Percentiles rank a stretch among this genome's conserved stretches.
These are phyloP conservation scores for Dunaliella sp. DNA, from an alignment of 139 green algal species.

Conservation along the genomic window DNA sequence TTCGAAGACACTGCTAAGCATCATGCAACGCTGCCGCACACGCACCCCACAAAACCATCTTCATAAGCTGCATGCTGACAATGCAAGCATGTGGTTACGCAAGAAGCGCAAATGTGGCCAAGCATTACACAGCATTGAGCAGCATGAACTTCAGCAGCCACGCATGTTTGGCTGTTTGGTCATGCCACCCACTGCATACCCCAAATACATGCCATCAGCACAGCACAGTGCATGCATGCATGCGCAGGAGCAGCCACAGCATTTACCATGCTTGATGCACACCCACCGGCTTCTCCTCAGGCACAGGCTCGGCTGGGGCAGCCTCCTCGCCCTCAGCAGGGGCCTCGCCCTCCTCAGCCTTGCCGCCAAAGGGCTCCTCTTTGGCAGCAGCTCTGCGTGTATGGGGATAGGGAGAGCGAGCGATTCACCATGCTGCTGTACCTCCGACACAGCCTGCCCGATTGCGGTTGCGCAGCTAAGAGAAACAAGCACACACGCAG, in stretches of 20 bases:
- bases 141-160: no score
- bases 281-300: constrained; percentile 29
- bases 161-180: no score
- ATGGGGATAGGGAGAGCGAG: not conserved
- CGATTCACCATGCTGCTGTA: not conserved
- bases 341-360: not conserved
- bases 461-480: no score
- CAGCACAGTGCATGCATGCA: not conserved
- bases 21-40: no score
- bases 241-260: not conserved
- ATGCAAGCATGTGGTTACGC: no score
- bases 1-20: no score
- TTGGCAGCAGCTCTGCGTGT: not conserved
- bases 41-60: no score
- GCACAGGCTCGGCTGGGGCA: constrained; percentile 12
- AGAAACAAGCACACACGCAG: no score
- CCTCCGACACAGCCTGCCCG: not conserved
- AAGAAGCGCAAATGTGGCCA: no score
- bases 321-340: constrained; percentile 16
- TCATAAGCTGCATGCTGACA: not conserved
- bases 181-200: no score
- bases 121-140: no score
- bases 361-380: not conserved
- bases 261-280: not conserved
- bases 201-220: no score